Evolutionary conservation across 2,329 filamentous ascomycete species (phyloP).

Genomic region (Fusarium brevicatenulatum): DNA sequence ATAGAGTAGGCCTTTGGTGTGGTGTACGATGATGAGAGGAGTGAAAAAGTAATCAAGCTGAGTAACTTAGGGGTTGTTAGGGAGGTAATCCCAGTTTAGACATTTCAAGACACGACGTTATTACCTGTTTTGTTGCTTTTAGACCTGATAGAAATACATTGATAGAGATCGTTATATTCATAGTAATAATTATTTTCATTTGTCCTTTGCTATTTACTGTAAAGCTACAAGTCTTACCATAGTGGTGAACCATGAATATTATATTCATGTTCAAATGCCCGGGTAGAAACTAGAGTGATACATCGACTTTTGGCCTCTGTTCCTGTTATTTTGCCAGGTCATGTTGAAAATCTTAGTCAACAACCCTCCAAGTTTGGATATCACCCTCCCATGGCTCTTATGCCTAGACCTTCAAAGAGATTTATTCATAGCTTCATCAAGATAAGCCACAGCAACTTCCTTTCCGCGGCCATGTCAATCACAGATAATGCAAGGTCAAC

Average conservation of each 20-base stretch:
- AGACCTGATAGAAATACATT: neutral
- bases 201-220: fast-evolving
- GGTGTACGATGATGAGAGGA: neutral
- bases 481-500: too few relatives aligned
- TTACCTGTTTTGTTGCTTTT: neutral
- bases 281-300: fast-evolving
- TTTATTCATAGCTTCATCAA: too few relatives aligned
- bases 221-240: too few relatives aligned
- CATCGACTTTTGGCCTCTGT: fast-evolving
- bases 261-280: too few relatives aligned
- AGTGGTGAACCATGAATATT: too few relatives aligned
- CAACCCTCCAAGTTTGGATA: too few relatives aligned
- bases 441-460: too few relatives aligned
- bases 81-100: neutral
- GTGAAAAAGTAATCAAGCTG: neutral
- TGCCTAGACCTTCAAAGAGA: too few relatives aligned
- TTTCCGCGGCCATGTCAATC: too few relatives aligned
- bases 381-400: neutral
- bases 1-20: neutral
- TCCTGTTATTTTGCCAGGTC: fast-evolving
- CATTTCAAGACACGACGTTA: neutral
- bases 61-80: neutral
- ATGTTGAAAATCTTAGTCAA: fast-evolving
- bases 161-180: neutral
- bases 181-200: neutral